phyloP scores from a whole-genome alignment of 2,329 filamentous ascomycete species.

The Colletotrichum sp. region DNA sequence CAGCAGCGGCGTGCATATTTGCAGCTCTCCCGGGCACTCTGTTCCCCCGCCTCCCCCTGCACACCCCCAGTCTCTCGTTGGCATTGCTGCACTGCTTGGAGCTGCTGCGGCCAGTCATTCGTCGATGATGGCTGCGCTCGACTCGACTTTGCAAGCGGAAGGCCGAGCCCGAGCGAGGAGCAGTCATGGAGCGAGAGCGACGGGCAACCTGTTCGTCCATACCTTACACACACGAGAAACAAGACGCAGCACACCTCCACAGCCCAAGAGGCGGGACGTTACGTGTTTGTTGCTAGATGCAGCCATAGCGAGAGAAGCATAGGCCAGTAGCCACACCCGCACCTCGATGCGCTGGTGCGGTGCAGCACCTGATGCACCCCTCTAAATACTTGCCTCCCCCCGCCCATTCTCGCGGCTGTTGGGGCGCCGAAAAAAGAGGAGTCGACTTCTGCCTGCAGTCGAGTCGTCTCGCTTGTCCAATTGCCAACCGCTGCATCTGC shows the following conservation, averaged over 20 bases:
- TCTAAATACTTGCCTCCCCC: slow-evolving; percentile 11
- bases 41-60: neutral
- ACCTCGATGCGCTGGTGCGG: neutral
- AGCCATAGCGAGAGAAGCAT: slow-evolving; percentile 9
- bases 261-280: neutral
- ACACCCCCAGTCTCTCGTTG: neutral
- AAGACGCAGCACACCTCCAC: neutral
- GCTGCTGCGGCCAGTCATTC: slow-evolving; percentile 10
- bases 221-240: neutral
- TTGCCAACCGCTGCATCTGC: slow-evolving; percentile 4
- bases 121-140: neutral
- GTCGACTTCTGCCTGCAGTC: neutral
- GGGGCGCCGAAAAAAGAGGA: neutral
- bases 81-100: neutral
- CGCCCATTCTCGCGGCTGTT: neutral
- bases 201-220: neutral
- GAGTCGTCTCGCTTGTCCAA: neutral
- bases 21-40: neutral
- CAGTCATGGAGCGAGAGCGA: neutral
- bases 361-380: neutral
- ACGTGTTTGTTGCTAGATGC: slow-evolving; percentile 16
- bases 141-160: slow-evolving; percentile 1
- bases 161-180: neutral
- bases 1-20: neutral
- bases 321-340: slow-evolving; percentile 16